Base-by-base conservation (phyloP, 139 green algal genomes). In the Chlamydomonas urium region DNA sequence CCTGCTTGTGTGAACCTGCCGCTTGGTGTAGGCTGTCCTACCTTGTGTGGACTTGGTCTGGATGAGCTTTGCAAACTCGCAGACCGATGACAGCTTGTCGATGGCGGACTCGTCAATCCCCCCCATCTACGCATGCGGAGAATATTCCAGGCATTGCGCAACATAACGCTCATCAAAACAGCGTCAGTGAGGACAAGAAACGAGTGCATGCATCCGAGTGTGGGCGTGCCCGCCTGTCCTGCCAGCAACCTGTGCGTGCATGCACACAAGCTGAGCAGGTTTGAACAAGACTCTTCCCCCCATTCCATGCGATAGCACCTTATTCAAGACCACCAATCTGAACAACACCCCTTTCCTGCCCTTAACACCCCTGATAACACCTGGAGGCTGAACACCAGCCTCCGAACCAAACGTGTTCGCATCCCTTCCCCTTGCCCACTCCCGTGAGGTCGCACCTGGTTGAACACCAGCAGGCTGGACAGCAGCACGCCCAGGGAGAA, bases 401-500 rank as follows among this genome's bases (percentile, higher is more conserved):
- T 17, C 4, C 21, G 24, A 33, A 38, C 4, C 28, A 3, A 68
- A 47, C 2, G 4, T 70, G 58, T 37, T 5, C 28, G 58, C 28
- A 10, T 38, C 28, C 28, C 28, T 38, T 37, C 57, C 4, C 4
- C 29, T 31, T 42, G 8, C 26, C 29, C 28, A 24, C 48, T 14
- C 14, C 14, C 4, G n/a, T 4, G 4, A 24, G 24, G 87, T 19
- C 91, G 87, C 87, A 97, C 90, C 79, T 96, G 90, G 78, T 95
- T 95, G 82, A 86, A 95, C 8, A 97, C 79, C 53, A 95, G 90
- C 17, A 97, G 69, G 48, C 73, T 89, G 34, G 90, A 97, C 32
- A 98, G 87, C 67, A 98, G 90, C 71, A 98, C 85, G 2, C 87
- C 90, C 61, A 98, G 79, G 2, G 76, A 90, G 81, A 98, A 98